A percentile compares a stretch with the other conserved stretches of the same genome.
Conservation (phyloP, 805 yeast species). For the Tetrapisispora arboricola region DNA sequence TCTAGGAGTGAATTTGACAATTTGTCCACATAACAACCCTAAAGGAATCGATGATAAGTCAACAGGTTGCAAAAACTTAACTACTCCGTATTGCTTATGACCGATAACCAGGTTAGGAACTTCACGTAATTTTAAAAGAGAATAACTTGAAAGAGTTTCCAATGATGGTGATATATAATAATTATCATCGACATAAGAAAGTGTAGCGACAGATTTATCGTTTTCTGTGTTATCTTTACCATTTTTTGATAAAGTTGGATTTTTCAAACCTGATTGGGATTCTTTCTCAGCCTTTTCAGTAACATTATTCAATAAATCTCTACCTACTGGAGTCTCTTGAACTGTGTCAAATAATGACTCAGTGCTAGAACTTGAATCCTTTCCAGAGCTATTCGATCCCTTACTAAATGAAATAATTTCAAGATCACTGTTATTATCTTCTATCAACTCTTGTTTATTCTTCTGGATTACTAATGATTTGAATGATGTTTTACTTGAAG, state of each 20-base stretch:
- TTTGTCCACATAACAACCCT: constrained; percentile 53
- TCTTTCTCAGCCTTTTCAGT: not conserved
- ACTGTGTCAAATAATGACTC: constrained; percentile 1
- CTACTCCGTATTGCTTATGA: constrained; percentile 57
- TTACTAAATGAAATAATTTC: constrained; percentile 7
- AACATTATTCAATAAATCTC: not conserved
- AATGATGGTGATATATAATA: constrained; percentile 82
- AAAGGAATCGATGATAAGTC: constrained; percentile 63
- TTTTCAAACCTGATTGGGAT: not conserved
- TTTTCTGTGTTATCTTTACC: not conserved
- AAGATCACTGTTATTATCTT: not conserved
- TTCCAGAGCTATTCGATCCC: not conserved
- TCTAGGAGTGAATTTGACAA: constrained; percentile 51
- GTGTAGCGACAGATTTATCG: constrained; percentile 23
- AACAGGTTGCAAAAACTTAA: constrained; percentile 71
- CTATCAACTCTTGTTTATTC: constrained; percentile 9
- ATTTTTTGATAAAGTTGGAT: no score
- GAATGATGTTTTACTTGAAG: constrained; percentile 24
- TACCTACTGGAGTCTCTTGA: not conserved
- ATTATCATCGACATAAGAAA: constrained; percentile 53
- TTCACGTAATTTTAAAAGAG: constrained; percentile 52
- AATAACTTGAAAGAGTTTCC: constrained; percentile 46
- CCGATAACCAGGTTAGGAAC: constrained; percentile 68
- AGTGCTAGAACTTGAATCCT: not conserved
- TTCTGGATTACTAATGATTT: constrained; percentile 20